Evolutionary conservation across 257 asterid genomes (phyloP), one percentile per base, ranked within the genome.

Genomic region (Solanum arcanum): DNA sequence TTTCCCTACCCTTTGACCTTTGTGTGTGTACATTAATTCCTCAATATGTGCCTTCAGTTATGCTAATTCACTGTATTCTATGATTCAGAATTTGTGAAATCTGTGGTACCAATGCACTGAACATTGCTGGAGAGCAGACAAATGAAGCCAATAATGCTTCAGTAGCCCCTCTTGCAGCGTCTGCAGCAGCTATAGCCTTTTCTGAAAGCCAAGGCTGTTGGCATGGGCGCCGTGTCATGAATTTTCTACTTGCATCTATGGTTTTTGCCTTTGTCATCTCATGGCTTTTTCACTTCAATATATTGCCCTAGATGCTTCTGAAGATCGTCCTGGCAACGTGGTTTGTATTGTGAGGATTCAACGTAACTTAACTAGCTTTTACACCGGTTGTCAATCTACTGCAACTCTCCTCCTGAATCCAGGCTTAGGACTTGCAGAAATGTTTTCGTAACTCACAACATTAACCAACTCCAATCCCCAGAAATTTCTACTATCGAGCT

Each of bases 251-350:
- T 9, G 84, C 88, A 49, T 86, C 73, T 37, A 86, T 86, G 88
- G 84, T 86, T 72, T 86, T 86, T 33, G 88, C 88, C 74, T 86
- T 86, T 47, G 88, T 86, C 84, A 86, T 86, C 27, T 86, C 88
- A 12, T 86, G 88, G 88, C 74, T 86, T 42, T 86, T 86, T 49
- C 88, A 73, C 84, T 86, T 86, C 88, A 52, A 86, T 73, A 44
- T 86, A 49, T 49, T 49, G 21, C 85, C 85, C 4, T 80, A 80
- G 85, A 29, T 80, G 29, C 44, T 29, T 29, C 39, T 16, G 85
- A 80, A 49, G 85, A 80, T 49, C 20, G 20, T 46, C 68, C 68
- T 16, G 39, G 68, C 68, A 29, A 74, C 2, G 2, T 21, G 31
- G 16, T 11, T 4, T 74, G 29, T 74, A 37, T 74, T 74, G 27